phyloP scores from a whole-genome alignment of 345 rosid genomes.

The Eucalyptus pumila region DNA sequence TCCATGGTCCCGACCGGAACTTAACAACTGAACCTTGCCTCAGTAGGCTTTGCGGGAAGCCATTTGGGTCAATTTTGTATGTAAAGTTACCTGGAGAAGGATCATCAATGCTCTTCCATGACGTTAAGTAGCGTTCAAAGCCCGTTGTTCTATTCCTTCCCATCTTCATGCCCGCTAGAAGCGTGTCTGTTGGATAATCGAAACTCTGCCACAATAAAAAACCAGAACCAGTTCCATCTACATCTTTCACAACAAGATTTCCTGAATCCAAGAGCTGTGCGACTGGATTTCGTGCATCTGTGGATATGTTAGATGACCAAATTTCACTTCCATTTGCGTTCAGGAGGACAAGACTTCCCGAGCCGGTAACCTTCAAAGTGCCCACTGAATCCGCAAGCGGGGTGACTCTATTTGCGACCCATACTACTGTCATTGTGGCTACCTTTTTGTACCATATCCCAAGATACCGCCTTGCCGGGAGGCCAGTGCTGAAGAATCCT shows the following conservation, averaged over 20 bases:
- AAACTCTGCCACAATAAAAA: slow-evolving; percentile 45
- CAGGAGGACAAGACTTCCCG: background rate
- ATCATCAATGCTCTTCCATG: slow-evolving; percentile 35
- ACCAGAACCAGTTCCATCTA: background rate
- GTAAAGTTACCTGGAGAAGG: slow-evolving; percentile 21
- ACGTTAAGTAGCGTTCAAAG: slow-evolving; percentile 9
- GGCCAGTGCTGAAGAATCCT: slow-evolving; percentile 11
- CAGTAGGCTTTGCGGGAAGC: slow-evolving; percentile 22
- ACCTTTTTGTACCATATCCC: slow-evolving; percentile 17
- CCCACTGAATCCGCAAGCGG: background rate
- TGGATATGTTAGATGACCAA: slow-evolving; percentile 4
- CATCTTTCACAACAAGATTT: slow-evolving; percentile 23
- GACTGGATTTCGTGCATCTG: background rate
- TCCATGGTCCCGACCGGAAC: slow-evolving; percentile 38
- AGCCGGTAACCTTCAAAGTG: background rate
- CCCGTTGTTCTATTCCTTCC: slow-evolving; percentile 25
- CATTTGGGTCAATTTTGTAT: slow-evolving; percentile 4
- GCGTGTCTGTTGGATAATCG: slow-evolving; percentile 28
- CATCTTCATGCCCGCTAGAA: slow-evolving; percentile 34
- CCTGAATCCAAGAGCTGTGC: slow-evolving; percentile 7
- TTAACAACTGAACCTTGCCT: background rate
- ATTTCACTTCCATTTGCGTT: background rate
- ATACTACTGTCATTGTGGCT: background rate
- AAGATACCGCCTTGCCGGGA: background rate
- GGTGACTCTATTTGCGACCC: slow-evolving; percentile 4